Conservation (phyloP, 2,329 filamentous ascomycete species). For the Colletotrichum karsti region DNA sequence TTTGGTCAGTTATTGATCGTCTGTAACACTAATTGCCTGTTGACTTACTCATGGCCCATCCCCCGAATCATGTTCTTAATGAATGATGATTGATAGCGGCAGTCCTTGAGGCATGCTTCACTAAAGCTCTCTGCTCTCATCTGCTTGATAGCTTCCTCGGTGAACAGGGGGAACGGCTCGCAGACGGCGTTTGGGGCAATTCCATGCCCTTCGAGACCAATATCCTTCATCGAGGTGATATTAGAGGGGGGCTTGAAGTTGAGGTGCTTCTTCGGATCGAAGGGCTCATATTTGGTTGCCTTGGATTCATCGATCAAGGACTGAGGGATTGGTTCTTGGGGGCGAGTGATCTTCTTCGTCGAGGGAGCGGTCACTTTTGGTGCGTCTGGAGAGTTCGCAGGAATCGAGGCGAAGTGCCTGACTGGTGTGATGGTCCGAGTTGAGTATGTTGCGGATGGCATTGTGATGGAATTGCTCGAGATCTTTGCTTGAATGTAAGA, state of each 20-base stretch:
- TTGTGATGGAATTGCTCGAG: background rate
- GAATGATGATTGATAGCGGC: constrained; percentile 54
- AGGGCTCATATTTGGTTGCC: background rate
- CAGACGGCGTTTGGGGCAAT: constrained; percentile 71
- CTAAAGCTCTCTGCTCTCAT: constrained; percentile 70
- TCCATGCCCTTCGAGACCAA: constrained; percentile 64
- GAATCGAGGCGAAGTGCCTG: background rate
- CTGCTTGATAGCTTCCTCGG: constrained; percentile 64
- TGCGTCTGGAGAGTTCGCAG: background rate
- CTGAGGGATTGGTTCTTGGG: background rate
- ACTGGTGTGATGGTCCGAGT: background rate
- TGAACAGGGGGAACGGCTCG: constrained; percentile 72
- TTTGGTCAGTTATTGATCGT: background rate
- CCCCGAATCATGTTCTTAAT: constrained; percentile 65
- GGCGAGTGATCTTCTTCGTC: background rate
- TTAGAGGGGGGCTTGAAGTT: constrained; percentile 57
- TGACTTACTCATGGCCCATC: constrained; percentile 53
- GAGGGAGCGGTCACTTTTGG: background rate
- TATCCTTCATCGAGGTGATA: constrained; percentile 68
- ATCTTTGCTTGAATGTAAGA: background rate
- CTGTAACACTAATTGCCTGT: background rate
- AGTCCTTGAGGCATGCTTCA: constrained; percentile 63
- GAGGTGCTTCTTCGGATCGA: background rate
- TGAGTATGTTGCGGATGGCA: background rate
- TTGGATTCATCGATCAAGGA: background rate